These are phyloP conservation scores for Geotrichum europaeum DNA, from an alignment of 1,139 yeast genomes.

Conservation along the genomic window DNA sequence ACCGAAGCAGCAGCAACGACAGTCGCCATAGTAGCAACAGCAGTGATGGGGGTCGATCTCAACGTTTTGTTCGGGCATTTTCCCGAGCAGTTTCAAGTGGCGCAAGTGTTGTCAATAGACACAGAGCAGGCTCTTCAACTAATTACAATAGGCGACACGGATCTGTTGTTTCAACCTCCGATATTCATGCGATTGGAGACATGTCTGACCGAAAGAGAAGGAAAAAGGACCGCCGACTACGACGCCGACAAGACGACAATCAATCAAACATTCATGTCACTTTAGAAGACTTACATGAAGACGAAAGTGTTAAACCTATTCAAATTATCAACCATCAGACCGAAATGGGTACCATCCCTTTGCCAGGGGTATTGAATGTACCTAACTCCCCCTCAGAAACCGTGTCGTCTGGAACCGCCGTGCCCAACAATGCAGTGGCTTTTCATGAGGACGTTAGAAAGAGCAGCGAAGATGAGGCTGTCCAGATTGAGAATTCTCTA, in stretches of 20 bases:
- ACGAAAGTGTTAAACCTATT: neutral
- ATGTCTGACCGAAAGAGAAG: neutral
- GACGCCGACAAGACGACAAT: neutral
- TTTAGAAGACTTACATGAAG: neutral
- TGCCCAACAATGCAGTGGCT: conserved; percentile 6
- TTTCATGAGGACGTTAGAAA: conserved; percentile 5
- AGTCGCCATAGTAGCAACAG: neutral
- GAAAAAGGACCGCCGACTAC: neutral
- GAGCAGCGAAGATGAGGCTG: neutral
- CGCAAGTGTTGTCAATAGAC: conserved; percentile 5
- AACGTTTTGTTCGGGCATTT: conserved; percentile 11
- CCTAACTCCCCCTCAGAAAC: neutral
- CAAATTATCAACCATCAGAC: neutral
- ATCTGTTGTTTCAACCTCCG: neutral
- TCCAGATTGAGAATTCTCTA: neutral
- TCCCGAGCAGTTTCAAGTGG: conserved; percentile 11
- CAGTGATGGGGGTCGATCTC: conserved; percentile 7
- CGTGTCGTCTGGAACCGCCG: neutral
- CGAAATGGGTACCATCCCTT: conserved; percentile 7
- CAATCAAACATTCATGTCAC: neutral
- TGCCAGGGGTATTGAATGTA: conserved; percentile 13
- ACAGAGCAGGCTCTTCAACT: neutral
- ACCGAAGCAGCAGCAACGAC: conserved; percentile 2
- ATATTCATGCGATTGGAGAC: neutral
- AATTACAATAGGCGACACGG: neutral